Evolutionary conservation across 1,284 basidiomycete species (phyloP).

Genomic region (Marasmius fiardii): DNA sequence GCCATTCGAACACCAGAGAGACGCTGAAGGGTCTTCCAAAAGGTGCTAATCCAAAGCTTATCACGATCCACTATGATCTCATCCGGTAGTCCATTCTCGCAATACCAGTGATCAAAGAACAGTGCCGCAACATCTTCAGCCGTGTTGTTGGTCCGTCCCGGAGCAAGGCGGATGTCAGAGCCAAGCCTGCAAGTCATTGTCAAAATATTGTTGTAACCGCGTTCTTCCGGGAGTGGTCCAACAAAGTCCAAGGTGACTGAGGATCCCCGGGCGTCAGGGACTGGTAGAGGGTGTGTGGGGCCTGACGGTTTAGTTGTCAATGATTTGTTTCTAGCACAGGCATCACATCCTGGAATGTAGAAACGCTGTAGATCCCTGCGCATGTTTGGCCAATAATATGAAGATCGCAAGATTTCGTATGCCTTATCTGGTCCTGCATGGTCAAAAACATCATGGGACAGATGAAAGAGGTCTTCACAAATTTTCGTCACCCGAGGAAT

Average conservation of each 20-base stretch:
- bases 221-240: constrained; percentile 25
- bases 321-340: constrained; percentile 31
- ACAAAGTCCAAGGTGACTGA: constrained; percentile 30
- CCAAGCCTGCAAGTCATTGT: constrained; percentile 37
- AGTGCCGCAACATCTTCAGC: constrained; percentile 29
- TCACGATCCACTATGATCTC: constrained; percentile 25
- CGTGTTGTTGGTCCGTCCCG: constrained; percentile 21
- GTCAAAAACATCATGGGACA: constrained; percentile 18
- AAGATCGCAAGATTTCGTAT: constrained; percentile 13
- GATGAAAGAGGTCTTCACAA: constrained; percentile 19
- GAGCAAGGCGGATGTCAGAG: constrained; percentile 30
- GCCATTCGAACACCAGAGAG: constrained; percentile 28
- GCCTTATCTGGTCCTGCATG: constrained; percentile 22
- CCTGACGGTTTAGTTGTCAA: constrained; percentile 13
- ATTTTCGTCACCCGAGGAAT: constrained; percentile 19
- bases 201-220: constrained; percentile 29
- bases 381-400: constrained; percentile 38
- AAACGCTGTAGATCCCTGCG: constrained; percentile 21
- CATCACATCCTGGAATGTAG: constrained; percentile 29
- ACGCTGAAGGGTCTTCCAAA: constrained; percentile 23
- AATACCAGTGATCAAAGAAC: constrained; percentile 35
- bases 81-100: constrained; percentile 26
- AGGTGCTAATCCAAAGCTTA: constrained; percentile 21
- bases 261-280: constrained; percentile 23
- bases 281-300: constrained; percentile 27